phyloP scores from a whole-genome alignment of 1,284 basidiomycete genomes.

The Rugosomyces carneus region DNA sequence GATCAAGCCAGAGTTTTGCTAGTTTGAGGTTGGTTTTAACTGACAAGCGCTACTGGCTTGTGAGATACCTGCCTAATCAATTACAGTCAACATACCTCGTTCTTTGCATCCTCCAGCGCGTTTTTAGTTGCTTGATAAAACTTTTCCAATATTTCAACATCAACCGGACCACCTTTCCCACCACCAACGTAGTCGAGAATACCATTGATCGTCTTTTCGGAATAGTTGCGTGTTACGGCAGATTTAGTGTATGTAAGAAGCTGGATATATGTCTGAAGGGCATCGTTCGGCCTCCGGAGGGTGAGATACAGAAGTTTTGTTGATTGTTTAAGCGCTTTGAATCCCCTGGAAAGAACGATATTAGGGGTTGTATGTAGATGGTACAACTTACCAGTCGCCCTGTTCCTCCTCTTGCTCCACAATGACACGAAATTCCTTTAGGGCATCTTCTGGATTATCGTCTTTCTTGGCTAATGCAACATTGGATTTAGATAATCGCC shows the following conservation, averaged over 20 bases:
- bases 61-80: neutral
- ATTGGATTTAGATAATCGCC: conserved; percentile 5
- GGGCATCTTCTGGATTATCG: conserved; percentile 82
- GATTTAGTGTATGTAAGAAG: conserved; percentile 91
- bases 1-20: conserved; percentile 95
- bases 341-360: conserved; percentile 63
- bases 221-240: conserved; percentile 86
- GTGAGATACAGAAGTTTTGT: conserved; percentile 90
- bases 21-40: conserved; percentile 96
- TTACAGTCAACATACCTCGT: conserved; percentile 61
- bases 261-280: conserved; percentile 80
- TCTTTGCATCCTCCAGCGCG: conserved; percentile 89
- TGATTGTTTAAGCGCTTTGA: conserved; percentile 97
- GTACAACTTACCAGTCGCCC: conserved; percentile 73
- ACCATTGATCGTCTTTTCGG: conserved; percentile 97
- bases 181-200: conserved; percentile 98
- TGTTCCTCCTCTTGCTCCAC: conserved; percentile 86
- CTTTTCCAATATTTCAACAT: conserved; percentile 84
- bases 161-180: conserved; percentile 76
- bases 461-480: conserved; percentile 77
- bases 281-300: conserved; percentile 76
- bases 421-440: conserved; percentile 84
- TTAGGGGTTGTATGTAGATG: neutral
- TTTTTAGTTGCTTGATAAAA: conserved; percentile 95
- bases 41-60: conserved; percentile 68